A percentile compares a stretch with the other conserved stretches of the same genome.
phyloP scores from a whole-genome alignment of 768 basidiomycete genomes.

The Lactarius vividus region DNA sequence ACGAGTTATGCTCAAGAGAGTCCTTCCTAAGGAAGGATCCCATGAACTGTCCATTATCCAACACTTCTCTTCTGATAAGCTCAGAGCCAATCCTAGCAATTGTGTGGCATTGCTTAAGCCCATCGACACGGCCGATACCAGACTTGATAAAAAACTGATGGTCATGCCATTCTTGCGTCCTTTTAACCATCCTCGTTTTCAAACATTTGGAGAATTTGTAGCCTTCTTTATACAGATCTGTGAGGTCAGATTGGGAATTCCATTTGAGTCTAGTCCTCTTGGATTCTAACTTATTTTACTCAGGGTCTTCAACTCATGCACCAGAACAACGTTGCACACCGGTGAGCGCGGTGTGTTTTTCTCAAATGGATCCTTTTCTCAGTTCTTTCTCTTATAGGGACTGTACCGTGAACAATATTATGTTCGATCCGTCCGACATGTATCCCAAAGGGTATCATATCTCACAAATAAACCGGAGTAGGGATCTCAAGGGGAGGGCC shows the following conservation, averaged over 20 bases:
- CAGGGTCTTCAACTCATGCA: conserved; percentile 18
- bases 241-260: conserved; percentile 4
- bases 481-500: conserved; percentile 8
- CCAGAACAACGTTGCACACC: conserved; percentile 15
- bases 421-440: conserved; percentile 18
- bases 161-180: conserved; percentile 28
- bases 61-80: conserved; percentile 10
- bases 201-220: conserved; percentile 27
- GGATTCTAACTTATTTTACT: neutral
- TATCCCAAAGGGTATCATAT: conserved; percentile 18
- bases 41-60: conserved; percentile 13
- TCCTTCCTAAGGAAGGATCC: conserved; percentile 17
- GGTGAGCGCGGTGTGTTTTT: neutral
- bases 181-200: conserved; percentile 26
- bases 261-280: neutral
- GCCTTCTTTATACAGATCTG: conserved; percentile 24
- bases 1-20: conserved; percentile 28
- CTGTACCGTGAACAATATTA: conserved; percentile 20
- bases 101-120: conserved; percentile 25
- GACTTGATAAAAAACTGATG: conserved; percentile 14
- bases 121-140: conserved; percentile 6
- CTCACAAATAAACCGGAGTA: conserved; percentile 1
- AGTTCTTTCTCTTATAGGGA: conserved; percentile 3
- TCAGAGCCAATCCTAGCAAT: conserved; percentile 18
- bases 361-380: neutral